A percentile compares a stretch with the other conserved stretches of the same genome.
Evolutionary conservation across 768 basidiomycete species (phyloP).

Genomic region (Rhodosporidiobolus sp.): DNA sequence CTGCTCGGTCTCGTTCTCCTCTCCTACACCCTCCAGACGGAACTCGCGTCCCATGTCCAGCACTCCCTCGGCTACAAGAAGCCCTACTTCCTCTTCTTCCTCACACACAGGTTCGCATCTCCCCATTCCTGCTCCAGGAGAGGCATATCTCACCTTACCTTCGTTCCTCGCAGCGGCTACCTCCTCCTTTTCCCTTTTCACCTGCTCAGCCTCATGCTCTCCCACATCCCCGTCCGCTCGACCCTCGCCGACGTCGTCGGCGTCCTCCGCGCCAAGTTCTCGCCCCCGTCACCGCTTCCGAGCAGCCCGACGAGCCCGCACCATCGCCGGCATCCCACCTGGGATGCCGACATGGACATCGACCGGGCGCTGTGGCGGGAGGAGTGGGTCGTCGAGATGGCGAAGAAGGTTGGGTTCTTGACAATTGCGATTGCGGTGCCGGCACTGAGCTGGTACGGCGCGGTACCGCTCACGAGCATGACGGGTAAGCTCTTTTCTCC

Average conservation of each 20-base stretch:
- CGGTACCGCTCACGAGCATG: conserved; percentile 47
- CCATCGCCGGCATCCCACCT: neutral
- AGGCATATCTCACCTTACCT: neutral
- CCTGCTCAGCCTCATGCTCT: conserved; percentile 60
- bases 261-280: conserved; percentile 53
- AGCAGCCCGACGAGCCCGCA: neutral
- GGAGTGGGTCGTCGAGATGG: conserved; percentile 12
- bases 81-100: conserved; percentile 72
- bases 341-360: neutral
- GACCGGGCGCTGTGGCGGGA: neutral
- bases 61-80: conserved; percentile 72
- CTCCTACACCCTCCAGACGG: conserved; percentile 71
- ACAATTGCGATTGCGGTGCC: conserved; percentile 63
- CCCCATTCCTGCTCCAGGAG: neutral
- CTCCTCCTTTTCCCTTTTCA: neutral
- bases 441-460: conserved; percentile 38
- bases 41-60: conserved; percentile 61
- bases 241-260: conserved; percentile 57
- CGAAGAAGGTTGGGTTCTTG: conserved; percentile 46
- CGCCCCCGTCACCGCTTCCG: conserved; percentile 2
- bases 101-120: conserved; percentile 65
- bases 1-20: conserved; percentile 38
- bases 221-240: conserved; percentile 55
- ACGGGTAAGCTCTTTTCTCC: conserved; percentile 63
- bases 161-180: neutral